These are phyloP conservation scores for Rosa chinensis DNA, from an alignment of 306 rosid genomes.

Conservation along the genomic window DNA sequence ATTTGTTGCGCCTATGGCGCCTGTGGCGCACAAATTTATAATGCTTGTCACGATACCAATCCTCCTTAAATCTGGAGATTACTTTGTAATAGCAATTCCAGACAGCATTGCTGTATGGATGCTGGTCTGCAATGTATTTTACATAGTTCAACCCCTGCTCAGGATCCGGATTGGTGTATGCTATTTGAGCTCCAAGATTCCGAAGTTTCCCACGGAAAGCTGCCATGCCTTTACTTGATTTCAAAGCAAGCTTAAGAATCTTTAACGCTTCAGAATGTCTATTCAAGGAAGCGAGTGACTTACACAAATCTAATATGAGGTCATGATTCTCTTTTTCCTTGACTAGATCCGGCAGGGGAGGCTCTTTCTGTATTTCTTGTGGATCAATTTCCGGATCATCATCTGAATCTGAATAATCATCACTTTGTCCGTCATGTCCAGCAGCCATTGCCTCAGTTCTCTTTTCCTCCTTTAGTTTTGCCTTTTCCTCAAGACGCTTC, in stretches of 20 bases:
- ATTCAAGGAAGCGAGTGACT: constrained; percentile 67
- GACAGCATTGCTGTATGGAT: constrained; percentile 76
- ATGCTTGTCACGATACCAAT: constrained; percentile 64
- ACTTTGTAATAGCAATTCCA: constrained; percentile 99
- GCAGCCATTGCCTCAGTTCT: constrained; percentile 72
- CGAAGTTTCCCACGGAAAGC: constrained; percentile 68
- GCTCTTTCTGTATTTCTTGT: constrained; percentile 50
- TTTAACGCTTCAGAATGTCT: constrained; percentile 80
- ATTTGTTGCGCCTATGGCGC: constrained; percentile 59
- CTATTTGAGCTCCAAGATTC: constrained; percentile 90
- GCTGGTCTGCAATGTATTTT: constrained; percentile 70
- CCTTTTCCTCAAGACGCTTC: constrained; percentile 68
- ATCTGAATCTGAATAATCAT: constrained; percentile 56
- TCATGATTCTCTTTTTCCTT: constrained; percentile 66
- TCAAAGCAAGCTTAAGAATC: constrained; percentile 67
- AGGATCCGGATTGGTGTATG: constrained; percentile 79
- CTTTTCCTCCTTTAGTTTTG: constrained; percentile 55
- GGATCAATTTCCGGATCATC: constrained; percentile 38
- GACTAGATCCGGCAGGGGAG: constrained; percentile 65
- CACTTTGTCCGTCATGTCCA: constrained; percentile 69
- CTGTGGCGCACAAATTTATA: constrained; percentile 61
- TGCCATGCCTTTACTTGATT: constrained; percentile 45
- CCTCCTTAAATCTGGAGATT: constrained; percentile 64
- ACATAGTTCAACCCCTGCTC: constrained; percentile 86
- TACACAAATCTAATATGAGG: constrained; percentile 77